Evolutionary conservation across 1,284 basidiomycete genomes (phyloP).

Genomic region (Cutaneotrichosporon sp.): DNA sequence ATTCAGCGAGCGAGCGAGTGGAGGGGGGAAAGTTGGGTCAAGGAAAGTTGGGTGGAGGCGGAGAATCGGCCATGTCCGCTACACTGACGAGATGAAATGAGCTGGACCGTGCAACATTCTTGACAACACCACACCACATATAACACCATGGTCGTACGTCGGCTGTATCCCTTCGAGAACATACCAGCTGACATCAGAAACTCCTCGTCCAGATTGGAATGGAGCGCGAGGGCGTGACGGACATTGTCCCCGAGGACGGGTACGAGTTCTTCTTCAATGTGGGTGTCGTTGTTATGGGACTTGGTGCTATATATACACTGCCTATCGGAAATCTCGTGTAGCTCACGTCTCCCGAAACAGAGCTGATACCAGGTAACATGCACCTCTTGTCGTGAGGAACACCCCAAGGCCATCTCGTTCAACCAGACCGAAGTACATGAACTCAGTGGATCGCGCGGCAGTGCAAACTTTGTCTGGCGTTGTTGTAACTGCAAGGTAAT

Average conservation of each 20-base stretch:
- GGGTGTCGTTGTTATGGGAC: constrained; percentile 17
- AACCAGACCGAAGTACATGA: constrained; percentile 47
- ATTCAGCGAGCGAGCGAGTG: neutral
- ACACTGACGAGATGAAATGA: constrained; percentile 1
- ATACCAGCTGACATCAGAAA: constrained; percentile 39
- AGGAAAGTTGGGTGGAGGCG: neutral
- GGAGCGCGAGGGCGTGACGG: constrained; percentile 51
- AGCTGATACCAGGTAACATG: constrained; percentile 42
- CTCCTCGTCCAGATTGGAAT: constrained; percentile 48
- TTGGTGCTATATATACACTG: too few species aligned
- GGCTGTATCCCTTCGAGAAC: too few species aligned
- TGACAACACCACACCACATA: neutral
- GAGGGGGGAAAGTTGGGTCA: neutral
- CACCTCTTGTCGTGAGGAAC: constrained; percentile 47
- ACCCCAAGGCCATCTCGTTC: constrained; percentile 50
- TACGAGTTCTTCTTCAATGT: constrained; percentile 53
- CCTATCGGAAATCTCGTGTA: too few species aligned
- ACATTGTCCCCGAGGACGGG: constrained; percentile 44
- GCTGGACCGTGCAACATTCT: neutral
- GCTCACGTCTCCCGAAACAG: too few species aligned
- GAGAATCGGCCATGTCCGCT: neutral
- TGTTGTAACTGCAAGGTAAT: constrained; percentile 52
- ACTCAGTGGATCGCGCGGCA: constrained; percentile 49
- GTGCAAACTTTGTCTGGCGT: constrained; percentile 52
- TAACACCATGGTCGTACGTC: constrained; percentile 21